Evolutionary conservation across 2,329 filamentous ascomycete species (phyloP), one percentile per base, ranked within the genome.

Genomic region (Aspergillus flavus): DNA sequence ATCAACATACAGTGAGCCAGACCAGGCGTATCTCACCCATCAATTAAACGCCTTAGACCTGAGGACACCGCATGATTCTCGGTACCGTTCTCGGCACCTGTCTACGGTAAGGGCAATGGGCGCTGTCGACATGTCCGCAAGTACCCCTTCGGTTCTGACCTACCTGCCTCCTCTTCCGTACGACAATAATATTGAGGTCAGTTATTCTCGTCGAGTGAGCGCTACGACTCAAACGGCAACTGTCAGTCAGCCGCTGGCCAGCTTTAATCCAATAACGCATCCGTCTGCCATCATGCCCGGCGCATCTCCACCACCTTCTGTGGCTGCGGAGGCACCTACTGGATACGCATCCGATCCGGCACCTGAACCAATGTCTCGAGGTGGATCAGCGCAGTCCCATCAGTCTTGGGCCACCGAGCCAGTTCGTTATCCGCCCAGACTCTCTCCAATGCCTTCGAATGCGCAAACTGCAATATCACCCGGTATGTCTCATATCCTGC

Each of bases 341-440:
- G 69, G 72, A 12, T 75, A 74, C 53, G 61, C 64, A 21, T 74
- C 74, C 7, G 76, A 79, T 32, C 68, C 71, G 1, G 65, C 63
- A 4, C 56, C 70, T 1, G 75, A 75, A 48, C 68, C 74, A 4
- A 74, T 80, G 67, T 74, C 76, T 3, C 76, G 77, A 39, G 68
- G 71, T 19, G 68, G 72, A 10, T 79, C 77, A 0, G 66, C 64
- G 3, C 70, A 75, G 50, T 79, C 78, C 7, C 69, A 73, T 23
- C 71, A 74, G 21, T 79, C 77, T 5, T 74, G 75, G 73, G 70
- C 72, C 16, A 79, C 78, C 7, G 78, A 80, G 16, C 77, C 78
- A 11, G 64, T 71, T 11, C 69, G 69, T 16, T 72, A 72, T 36
- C 69, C 73, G 6, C 66, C 72, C 6, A 66, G 66, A 12, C 69